These are phyloP conservation scores for Xylogone sp. DNA, from an alignment of 2,329 filamentous ascomycete genomes.

Conservation along the genomic window DNA sequence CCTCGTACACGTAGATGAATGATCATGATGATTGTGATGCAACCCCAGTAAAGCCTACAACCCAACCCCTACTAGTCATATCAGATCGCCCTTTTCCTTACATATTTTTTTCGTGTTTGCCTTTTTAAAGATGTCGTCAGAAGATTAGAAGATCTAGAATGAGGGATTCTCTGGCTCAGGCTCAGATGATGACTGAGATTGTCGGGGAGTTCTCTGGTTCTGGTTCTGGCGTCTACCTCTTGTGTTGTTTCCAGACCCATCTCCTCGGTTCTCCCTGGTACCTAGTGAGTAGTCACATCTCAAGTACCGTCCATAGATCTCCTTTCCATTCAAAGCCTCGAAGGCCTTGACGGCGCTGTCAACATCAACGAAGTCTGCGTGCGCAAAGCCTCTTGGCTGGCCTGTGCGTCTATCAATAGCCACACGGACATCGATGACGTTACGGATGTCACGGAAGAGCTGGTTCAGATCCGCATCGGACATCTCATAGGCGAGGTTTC, in stretches of 20 bases:
- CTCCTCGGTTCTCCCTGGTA: background rate
- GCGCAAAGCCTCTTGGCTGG: slow-evolving; percentile 77
- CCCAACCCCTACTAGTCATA: too few relatives aligned
- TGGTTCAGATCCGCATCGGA: slow-evolving; percentile 78
- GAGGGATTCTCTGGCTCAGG: too few relatives aligned
- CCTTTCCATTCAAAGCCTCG: slow-evolving; percentile 50
- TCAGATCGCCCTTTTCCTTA: too few relatives aligned
- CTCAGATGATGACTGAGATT: background rate
- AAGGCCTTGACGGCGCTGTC: slow-evolving; percentile 60
- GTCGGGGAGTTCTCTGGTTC: too few relatives aligned
- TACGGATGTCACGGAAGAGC: slow-evolving; percentile 66
- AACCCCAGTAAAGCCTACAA: too few relatives aligned
- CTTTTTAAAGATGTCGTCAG: too few relatives aligned
- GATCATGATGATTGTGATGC: too few relatives aligned
- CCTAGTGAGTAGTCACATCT: slow-evolving; percentile 54
- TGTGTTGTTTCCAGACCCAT: slow-evolving; percentile 2
- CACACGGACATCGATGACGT: slow-evolving; percentile 73
- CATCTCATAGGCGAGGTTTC: slow-evolving; percentile 84
- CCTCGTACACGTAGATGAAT: too few relatives aligned
- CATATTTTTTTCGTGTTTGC: too few relatives aligned
- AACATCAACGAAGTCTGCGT: slow-evolving; percentile 72
- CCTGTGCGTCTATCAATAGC: slow-evolving; percentile 79
- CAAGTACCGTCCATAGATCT: slow-evolving; percentile 63
- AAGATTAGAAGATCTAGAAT: too few relatives aligned
- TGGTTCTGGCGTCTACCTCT: background rate